Evolutionary conservation across 495 filamentous ascomycete genomes (phyloP).

Genomic region (Delitschia confertaspora): DNA sequence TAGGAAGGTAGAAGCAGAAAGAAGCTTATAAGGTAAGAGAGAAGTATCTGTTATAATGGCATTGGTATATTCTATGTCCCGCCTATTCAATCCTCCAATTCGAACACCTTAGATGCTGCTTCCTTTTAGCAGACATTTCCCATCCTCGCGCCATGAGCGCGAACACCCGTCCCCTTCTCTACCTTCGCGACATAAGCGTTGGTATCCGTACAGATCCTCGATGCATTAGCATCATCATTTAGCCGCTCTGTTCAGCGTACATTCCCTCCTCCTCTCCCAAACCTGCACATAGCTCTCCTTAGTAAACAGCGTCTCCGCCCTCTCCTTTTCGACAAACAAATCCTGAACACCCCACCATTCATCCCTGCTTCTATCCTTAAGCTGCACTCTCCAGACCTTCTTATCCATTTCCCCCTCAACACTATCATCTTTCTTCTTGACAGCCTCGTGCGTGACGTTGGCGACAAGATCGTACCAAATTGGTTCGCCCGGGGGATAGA

Average conservation of each 20-base stretch:
- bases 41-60: too few species aligned
- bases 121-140: too few species aligned
- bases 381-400: conserved; percentile 67
- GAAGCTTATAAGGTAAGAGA: too few species aligned
- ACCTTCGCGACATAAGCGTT: too few species aligned
- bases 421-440: conserved; percentile 61
- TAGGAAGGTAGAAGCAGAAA: too few species aligned
- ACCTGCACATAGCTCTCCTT: conserved; percentile 93
- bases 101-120: too few species aligned
- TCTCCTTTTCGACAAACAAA: conserved; percentile 77
- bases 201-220: neutral
- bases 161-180: too few species aligned
- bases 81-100: too few species aligned
- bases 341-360: conserved; percentile 95
- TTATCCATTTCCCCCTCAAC: conserved; percentile 73
- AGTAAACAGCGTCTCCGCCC: conserved; percentile 79
- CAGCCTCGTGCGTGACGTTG: conserved; percentile 88
- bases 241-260: conserved; percentile 24
- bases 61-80: too few species aligned
- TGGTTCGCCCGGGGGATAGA: conserved; percentile 63
- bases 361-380: conserved; percentile 49
- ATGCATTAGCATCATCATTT: conserved; percentile 1
- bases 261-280: conserved; percentile 74
- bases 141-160: too few species aligned
- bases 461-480: conserved; percentile 95